A percentile compares a stretch with the other conserved stretches of the same genome.
Evolutionary conservation across 1,139 yeast species (phyloP).

Genomic region (Schizosaccharomyces versatilis): DNA sequence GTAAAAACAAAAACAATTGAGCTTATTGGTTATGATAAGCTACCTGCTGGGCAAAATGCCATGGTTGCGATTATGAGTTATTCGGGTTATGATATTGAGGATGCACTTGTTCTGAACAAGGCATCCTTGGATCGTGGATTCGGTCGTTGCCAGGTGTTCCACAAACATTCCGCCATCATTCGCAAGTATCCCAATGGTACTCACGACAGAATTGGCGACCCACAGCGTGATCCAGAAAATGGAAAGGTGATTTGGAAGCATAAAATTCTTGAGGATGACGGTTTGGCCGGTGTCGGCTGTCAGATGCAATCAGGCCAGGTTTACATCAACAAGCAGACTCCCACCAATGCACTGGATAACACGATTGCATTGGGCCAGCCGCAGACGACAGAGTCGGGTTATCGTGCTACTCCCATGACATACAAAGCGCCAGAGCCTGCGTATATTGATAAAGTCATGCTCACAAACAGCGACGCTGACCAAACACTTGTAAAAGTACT

Average conservation of each 20-base stretch:
- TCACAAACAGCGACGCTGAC: slow-evolving; percentile 85
- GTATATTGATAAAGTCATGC: slow-evolving; percentile 90
- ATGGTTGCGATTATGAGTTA: slow-evolving; percentile 98
- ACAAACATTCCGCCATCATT: slow-evolving; percentile 71
- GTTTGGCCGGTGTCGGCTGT: slow-evolving; percentile 90
- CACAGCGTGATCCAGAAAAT: slow-evolving; percentile 16
- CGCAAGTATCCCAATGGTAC: slow-evolving; percentile 88
- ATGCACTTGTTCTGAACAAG: slow-evolving; percentile 85
- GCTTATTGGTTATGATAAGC: slow-evolving; percentile 76
- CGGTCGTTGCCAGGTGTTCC: slow-evolving; percentile 93
- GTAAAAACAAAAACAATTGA: slow-evolving; percentile 94
- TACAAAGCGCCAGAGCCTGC: slow-evolving; percentile 92
- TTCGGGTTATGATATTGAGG: slow-evolving; percentile 97
- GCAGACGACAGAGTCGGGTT: slow-evolving; percentile 26
- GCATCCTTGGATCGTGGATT: slow-evolving; percentile 89
- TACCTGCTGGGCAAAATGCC: slow-evolving; percentile 98
- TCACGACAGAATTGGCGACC: slow-evolving; percentile 50
- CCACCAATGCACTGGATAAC: slow-evolving; percentile 64
- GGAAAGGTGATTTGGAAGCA: slow-evolving; percentile 73
- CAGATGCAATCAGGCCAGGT: slow-evolving; percentile 81
- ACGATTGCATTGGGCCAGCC: slow-evolving; percentile 12
- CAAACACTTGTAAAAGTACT: slow-evolving; percentile 83
- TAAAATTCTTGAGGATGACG: slow-evolving; percentile 74
- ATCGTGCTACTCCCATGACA: slow-evolving; percentile 72
- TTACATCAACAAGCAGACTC: slow-evolving; percentile 78